Conservation (phyloP, 1,284 basidiomycete species). For the Pseudozyma pruni region DNA sequence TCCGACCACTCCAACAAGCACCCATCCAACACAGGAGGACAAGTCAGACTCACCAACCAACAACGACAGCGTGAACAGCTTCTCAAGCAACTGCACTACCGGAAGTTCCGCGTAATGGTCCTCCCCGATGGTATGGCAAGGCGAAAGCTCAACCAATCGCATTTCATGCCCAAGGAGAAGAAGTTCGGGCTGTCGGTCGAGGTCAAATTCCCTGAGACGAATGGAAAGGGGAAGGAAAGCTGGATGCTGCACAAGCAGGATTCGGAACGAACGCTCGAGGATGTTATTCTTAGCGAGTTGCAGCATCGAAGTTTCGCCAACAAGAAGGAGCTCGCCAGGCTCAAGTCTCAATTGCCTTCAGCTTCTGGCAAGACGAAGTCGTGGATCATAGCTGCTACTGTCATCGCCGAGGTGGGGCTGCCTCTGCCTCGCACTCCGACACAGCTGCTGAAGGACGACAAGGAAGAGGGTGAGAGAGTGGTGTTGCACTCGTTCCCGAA, state of each 20-base stretch:
- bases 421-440: too few species aligned
- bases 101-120: conserved; percentile 23
- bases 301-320: conserved; percentile 9
- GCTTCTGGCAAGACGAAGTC: neutral
- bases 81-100: conserved; percentile 41
- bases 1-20: neutral
- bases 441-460: neutral
- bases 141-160: conserved; percentile 11
- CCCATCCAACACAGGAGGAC: neutral
- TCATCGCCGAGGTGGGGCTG: neutral
- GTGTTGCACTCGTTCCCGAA: neutral
- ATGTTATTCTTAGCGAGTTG: conserved; percentile 6
- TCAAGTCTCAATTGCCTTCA: neutral
- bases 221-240: neutral
- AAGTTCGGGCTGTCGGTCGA: conserved; percentile 16
- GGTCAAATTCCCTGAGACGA: neutral
- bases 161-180: conserved; percentile 15
- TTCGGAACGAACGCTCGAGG: neutral
- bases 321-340: conserved; percentile 1
- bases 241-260: conserved; percentile 10
- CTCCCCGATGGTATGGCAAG: conserved; percentile 41
- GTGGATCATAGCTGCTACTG: neutral
- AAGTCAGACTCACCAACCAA: conserved; percentile 26
- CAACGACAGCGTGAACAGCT: conserved; percentile 35
- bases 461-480: neutral